Evolutionary conservation across 1,284 basidiomycete species (phyloP).

Genomic region (Microbotryomycetes sp.): DNA sequence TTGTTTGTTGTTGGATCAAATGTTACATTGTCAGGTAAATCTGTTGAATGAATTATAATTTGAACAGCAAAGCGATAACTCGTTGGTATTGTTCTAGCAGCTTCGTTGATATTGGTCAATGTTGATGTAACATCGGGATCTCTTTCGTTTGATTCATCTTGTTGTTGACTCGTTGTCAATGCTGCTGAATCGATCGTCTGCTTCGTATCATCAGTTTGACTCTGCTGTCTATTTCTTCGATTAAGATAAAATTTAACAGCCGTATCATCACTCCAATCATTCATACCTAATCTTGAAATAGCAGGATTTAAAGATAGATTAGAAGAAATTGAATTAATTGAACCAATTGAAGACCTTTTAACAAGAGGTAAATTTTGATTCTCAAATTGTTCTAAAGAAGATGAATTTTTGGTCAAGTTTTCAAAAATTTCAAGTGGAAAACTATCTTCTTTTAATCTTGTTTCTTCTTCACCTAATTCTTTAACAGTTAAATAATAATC

Average conservation of each 20-base stretch:
- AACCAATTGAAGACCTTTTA: slow-evolving; percentile 84
- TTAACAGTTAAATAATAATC: slow-evolving; percentile 90
- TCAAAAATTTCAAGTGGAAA: slow-evolving; percentile 83
- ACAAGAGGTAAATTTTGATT: slow-evolving; percentile 60
- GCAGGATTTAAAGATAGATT: slow-evolving; percentile 89
- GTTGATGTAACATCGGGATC: too few species aligned
- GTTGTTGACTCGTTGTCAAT: not conserved
- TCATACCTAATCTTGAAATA: slow-evolving; percentile 85
- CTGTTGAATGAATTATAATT: slow-evolving; percentile 74
- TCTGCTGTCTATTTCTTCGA: slow-evolving; percentile 41
- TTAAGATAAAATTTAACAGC: slow-evolving; percentile 95
- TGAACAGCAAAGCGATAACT: slow-evolving; percentile 78
- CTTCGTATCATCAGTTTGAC: not conserved
- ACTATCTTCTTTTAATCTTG: slow-evolving; percentile 62
- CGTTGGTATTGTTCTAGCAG: slow-evolving; percentile 53
- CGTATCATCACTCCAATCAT: slow-evolving; percentile 94
- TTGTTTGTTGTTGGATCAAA: slow-evolving; percentile 88
- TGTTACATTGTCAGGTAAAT: slow-evolving; percentile 85
- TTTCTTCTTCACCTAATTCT: slow-evolving; percentile 71
- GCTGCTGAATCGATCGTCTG: not conserved
- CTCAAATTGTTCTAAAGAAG: slow-evolving; percentile 50
- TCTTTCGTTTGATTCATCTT: not conserved
- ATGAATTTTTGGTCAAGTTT: slow-evolving; percentile 62
- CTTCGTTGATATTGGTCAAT: not conserved
- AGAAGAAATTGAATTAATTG: slow-evolving; percentile 83